Percentiles rank a stretch among this genome's conserved stretches.
These are phyloP conservation scores for Penicillium robsamsonii DNA, from an alignment of 495 filamentous ascomycete species.

Conservation along the genomic window DNA sequence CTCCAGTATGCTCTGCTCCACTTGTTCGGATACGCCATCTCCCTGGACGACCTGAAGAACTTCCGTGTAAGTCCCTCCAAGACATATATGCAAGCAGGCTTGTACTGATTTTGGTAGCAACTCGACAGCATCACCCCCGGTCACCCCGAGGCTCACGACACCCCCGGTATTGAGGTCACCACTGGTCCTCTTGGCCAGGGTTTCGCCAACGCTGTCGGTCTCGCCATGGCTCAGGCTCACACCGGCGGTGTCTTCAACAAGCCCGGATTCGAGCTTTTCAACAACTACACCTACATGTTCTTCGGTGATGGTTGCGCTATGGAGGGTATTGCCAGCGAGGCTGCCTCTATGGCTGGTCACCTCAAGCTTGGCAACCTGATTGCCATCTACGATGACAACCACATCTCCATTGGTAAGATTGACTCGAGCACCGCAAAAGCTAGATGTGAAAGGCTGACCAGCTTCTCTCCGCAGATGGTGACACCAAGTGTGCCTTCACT, in stretches of 20 bases:
- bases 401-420: slow-evolving; percentile 79
- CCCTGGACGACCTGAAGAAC: slow-evolving; percentile 86
- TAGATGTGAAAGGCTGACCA: slow-evolving; percentile 8
- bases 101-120: slow-evolving; percentile 43
- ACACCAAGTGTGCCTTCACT: slow-evolving; percentile 93
- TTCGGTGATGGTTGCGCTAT: slow-evolving; percentile 98
- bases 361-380: slow-evolving; percentile 97
- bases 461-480: slow-evolving; percentile 61
- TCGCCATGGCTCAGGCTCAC: slow-evolving; percentile 93
- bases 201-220: slow-evolving; percentile 92
- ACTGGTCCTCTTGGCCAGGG: slow-evolving; percentile 96
- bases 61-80: slow-evolving; percentile 74
- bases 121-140: slow-evolving; percentile 93
- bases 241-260: slow-evolving; percentile 93
- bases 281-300: slow-evolving; percentile 96
- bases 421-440: not conserved
- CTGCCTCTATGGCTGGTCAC: slow-evolving; percentile 89
- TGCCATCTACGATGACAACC: slow-evolving; percentile 96
- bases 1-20: slow-evolving; percentile 98
- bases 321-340: slow-evolving; percentile 96
- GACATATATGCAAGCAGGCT: not conserved
- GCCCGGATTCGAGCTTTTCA: slow-evolving; percentile 84
- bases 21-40: slow-evolving; percentile 84
- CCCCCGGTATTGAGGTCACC: slow-evolving; percentile 94
- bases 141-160: slow-evolving; percentile 96